Evolutionary conservation across 2,329 filamentous ascomycete genomes (phyloP).

Genomic region (Elsinoe batatas): DNA sequence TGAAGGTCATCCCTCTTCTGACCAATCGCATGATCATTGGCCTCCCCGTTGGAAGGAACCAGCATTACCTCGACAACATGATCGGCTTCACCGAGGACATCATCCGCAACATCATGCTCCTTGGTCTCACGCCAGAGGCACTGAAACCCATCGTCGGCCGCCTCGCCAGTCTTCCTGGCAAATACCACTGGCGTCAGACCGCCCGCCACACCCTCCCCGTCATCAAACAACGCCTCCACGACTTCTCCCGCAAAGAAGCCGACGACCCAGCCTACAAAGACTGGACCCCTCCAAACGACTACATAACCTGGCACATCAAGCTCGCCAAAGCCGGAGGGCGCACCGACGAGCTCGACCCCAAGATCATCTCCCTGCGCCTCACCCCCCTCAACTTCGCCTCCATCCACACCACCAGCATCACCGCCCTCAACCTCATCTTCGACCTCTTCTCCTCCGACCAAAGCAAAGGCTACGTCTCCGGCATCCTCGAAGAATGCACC

Average conservation of each 20-base stretch:
- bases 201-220: constrained; percentile 37
- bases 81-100: constrained; percentile 43
- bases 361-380: constrained; percentile 42
- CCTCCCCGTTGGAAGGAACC: constrained; percentile 36
- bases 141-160: constrained; percentile 43
- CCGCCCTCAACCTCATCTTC: constrained; percentile 39
- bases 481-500: constrained; percentile 24
- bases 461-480: constrained; percentile 27
- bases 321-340: constrained; percentile 39
- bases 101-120: constrained; percentile 26
- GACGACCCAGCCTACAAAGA: constrained; percentile 35
- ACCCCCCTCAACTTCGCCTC: constrained; percentile 50
- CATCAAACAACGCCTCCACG: constrained; percentile 41
- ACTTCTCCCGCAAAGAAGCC: constrained; percentile 35
- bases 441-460: constrained; percentile 38
- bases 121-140: constrained; percentile 38
- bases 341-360: constrained; percentile 37
- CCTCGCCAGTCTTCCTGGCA: constrained; percentile 37
- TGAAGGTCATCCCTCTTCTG: constrained; percentile 31
- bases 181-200: constrained; percentile 38
- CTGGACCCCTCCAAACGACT: constrained; percentile 42
- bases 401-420: constrained; percentile 49
- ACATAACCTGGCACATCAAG: constrained; percentile 48
- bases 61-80: constrained; percentile 39
- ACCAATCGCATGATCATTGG: constrained; percentile 40